Percentiles rank a stretch among this genome's conserved stretches.
Conservation (phyloP, 306 rosid genomes). For the Lathyrus oleraceus region DNA sequence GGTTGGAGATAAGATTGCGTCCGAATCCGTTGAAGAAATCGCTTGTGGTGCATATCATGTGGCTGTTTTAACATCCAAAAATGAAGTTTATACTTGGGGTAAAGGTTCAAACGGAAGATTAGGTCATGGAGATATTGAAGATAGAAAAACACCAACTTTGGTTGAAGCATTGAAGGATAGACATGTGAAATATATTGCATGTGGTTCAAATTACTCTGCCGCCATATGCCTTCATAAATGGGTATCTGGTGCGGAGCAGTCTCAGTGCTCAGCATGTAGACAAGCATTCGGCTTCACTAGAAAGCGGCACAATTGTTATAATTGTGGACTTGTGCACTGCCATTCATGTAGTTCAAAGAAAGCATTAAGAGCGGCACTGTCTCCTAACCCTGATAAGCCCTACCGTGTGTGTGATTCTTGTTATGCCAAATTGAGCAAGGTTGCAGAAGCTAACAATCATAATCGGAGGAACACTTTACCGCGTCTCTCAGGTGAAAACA, state of each 20-base stretch:
- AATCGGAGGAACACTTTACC: conserved; percentile 70
- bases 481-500: conserved; percentile 93
- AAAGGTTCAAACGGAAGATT: conserved; percentile 99
- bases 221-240: conserved; percentile 98
- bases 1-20: conserved; percentile 76
- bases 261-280: conserved; percentile 96
- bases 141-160: conserved; percentile 80
- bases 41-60: conserved; percentile 98
- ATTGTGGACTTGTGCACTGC: conserved; percentile 99
- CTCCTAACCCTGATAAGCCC: conserved; percentile 86
- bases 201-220: conserved; percentile 89
- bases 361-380: conserved; percentile 83
- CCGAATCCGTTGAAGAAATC: conserved; percentile 76
- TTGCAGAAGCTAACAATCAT: conserved; percentile 60
- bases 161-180: conserved; percentile 92
- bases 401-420: conserved; percentile 96
- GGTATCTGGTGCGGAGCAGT: conserved; percentile 94
- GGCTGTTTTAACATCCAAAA: conserved; percentile 76
- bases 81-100: conserved; percentile 99
- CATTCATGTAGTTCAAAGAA: conserved; percentile 96
- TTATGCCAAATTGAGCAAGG: conserved; percentile 79
- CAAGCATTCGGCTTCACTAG: conserved; percentile 97
- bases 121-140: conserved; percentile 98
- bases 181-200: conserved; percentile 85
- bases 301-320: conserved; percentile 97